Conservation (phyloP, 257 asterid species). For the Marsdenia floribunda region DNA sequence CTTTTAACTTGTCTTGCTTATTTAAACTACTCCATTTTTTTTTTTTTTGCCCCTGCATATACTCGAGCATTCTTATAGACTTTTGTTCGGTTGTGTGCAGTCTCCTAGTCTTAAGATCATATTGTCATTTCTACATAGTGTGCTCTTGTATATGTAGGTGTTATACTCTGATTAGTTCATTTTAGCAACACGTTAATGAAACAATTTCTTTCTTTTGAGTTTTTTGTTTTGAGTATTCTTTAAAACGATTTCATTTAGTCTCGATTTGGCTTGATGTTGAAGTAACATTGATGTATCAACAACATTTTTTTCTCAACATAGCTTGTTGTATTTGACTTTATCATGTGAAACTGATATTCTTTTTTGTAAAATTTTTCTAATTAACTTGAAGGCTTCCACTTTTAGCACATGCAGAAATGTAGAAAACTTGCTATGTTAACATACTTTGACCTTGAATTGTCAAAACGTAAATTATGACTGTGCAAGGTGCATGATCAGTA, state of each 20-base stretch:
- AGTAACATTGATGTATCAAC: not conserved
- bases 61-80: not conserved
- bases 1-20: not conserved
- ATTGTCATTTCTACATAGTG: too few species aligned
- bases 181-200: not conserved
- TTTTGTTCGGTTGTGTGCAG: not conserved
- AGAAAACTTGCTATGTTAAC: not conserved
- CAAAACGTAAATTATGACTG: not conserved
- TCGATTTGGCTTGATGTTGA: not conserved
- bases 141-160: not conserved
- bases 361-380: not conserved
- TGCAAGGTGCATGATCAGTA: not conserved
- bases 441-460: not conserved
- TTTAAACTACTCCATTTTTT: constrained; percentile 5
- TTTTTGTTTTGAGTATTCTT: not conserved
- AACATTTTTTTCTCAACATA: not conserved
- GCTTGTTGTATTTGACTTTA: not conserved
- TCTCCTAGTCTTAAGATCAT: not conserved
- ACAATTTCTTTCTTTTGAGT: not conserved
- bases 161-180: not conserved
- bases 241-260: not conserved
- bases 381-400: not conserved
- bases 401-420: not conserved
- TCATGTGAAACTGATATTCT: not conserved
- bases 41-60: not conserved